Evolutionary conservation across 176 grass and related monocot species (phyloP).

Genomic region (Cenchrus fungigraminus): DNA sequence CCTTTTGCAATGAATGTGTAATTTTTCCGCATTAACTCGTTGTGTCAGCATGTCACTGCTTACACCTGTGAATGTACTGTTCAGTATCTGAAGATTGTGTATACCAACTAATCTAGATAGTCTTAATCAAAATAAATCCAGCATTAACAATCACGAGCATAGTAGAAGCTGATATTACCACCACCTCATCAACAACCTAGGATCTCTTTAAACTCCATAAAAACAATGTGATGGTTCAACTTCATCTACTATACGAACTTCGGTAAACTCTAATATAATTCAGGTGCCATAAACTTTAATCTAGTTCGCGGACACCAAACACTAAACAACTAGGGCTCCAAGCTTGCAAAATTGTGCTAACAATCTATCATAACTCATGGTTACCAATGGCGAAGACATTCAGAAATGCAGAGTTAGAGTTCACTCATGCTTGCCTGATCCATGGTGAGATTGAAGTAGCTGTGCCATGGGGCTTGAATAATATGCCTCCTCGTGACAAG

Average conservation of each 20-base stretch:
- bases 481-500: conserved; percentile 49
- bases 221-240: background rate
- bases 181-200: background rate
- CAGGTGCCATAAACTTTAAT: background rate
- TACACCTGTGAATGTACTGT: background rate
- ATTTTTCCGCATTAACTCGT: background rate
- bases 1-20: background rate
- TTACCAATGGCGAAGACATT: conserved; percentile 19
- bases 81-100: background rate
- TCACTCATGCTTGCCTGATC: conserved; percentile 71
- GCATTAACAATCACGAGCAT: background rate
- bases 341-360: background rate
- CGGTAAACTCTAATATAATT: conserved; percentile 7
- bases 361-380: background rate
- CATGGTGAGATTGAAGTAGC: conserved; percentile 69
- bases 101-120: conserved; percentile 1
- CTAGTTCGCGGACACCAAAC: background rate
- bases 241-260: background rate
- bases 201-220: background rate
- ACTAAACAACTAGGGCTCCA: background rate
- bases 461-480: conserved; percentile 40
- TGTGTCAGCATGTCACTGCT: background rate
- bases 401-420: conserved; percentile 11
- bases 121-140: background rate
- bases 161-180: background rate